Percentiles rank a stretch among this genome's conserved stretches.
phyloP scores from a whole-genome alignment of 306 rosid species.

The Fragaria vesca region DNA sequence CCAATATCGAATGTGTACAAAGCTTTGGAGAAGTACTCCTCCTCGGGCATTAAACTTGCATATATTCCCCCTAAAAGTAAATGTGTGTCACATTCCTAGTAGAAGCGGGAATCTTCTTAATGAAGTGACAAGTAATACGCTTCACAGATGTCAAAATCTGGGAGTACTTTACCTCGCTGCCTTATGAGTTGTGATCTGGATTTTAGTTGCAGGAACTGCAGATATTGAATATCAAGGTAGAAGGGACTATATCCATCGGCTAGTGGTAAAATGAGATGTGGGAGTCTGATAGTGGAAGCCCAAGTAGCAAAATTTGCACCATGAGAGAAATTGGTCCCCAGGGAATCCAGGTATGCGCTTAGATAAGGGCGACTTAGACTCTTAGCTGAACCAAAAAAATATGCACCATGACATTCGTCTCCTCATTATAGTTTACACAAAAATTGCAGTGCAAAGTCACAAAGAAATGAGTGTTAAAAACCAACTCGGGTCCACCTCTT shows the following conservation, averaged over 20 bases:
- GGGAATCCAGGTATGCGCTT: constrained; percentile 40
- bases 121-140: background rate
- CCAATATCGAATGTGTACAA: constrained; percentile 54
- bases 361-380: constrained; percentile 30
- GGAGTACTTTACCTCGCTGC: constrained; percentile 21
- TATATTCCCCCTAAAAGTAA: constrained; percentile 11
- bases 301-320: constrained; percentile 48
- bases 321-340: constrained; percentile 32
- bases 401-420: too few relatives aligned
- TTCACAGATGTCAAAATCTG: background rate
- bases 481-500: too few relatives aligned
- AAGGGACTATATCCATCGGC: constrained; percentile 42
- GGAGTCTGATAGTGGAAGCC: constrained; percentile 40
- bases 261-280: constrained; percentile 21
- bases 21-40: constrained; percentile 34
- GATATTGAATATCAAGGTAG: constrained; percentile 31
- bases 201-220: constrained; percentile 35
- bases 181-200: constrained; percentile 22
- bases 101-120: background rate
- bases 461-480: too few relatives aligned
- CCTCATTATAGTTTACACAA: background rate
- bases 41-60: constrained; percentile 18
- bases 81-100: background rate
- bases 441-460: background rate
- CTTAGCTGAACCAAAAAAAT: constrained; percentile 24